These are phyloP conservation scores for Diaporthe eres DNA, from an alignment of 2,329 filamentous ascomycete genomes.

Conservation along the genomic window DNA sequence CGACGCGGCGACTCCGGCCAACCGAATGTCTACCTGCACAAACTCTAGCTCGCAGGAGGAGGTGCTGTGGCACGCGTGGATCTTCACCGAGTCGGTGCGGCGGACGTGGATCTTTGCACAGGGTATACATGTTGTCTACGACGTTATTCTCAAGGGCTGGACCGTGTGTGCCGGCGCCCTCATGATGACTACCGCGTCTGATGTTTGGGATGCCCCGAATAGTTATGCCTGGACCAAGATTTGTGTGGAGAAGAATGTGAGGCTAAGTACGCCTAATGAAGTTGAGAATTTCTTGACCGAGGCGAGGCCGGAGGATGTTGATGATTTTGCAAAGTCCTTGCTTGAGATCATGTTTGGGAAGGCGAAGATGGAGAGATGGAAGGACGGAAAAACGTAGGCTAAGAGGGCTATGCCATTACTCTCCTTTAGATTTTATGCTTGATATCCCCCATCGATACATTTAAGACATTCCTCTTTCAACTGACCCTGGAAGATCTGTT, in stretches of 20 bases:
- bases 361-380: constrained; percentile 37
- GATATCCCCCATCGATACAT: no score
- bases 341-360: constrained; percentile 31
- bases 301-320: constrained; percentile 5
- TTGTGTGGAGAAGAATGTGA: not conserved
- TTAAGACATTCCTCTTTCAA: no score
- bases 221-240: constrained; percentile 31
- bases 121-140: constrained; percentile 8
- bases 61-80: constrained; percentile 35
- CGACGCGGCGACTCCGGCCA: not conserved
- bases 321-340: constrained; percentile 23
- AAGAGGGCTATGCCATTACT: not conserved
- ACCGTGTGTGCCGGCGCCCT: constrained; percentile 7
- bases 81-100: constrained; percentile 37
- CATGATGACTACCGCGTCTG: constrained; percentile 5
- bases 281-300: constrained; percentile 1
- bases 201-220: constrained; percentile 35
- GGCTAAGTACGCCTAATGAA: not conserved
- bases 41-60: constrained; percentile 29
- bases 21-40: not conserved
- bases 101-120: constrained; percentile 27
- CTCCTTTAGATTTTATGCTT: no score
- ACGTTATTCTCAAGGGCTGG: constrained; percentile 20
- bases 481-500: no score
- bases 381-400: not conserved